These are phyloP conservation scores for Meripilus lineatus DNA, from an alignment of 1,284 basidiomycete species.

Conservation along the genomic window DNA sequence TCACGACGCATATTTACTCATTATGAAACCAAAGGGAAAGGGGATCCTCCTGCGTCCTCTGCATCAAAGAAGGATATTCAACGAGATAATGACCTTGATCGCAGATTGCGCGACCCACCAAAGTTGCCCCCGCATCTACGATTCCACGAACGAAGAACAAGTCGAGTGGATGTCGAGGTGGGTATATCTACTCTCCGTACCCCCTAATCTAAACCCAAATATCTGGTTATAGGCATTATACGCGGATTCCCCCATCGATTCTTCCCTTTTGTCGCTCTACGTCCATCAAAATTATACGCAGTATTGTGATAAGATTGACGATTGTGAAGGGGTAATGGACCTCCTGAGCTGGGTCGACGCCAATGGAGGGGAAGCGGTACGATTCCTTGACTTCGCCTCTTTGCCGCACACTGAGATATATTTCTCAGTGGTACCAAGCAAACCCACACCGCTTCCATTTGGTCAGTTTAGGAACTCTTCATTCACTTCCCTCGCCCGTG, in stretches of 20 bases:
- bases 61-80: slow-evolving; percentile 51
- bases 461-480: slow-evolving; percentile 71
- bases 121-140: slow-evolving; percentile 52
- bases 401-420: not conserved
- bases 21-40: slow-evolving; percentile 50
- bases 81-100: slow-evolving; percentile 53
- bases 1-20: not conserved
- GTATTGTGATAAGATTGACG: slow-evolving; percentile 77
- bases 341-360: slow-evolving; percentile 80
- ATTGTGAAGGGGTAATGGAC: slow-evolving; percentile 71
- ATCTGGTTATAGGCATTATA: slow-evolving; percentile 54
- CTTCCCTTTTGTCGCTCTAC: slow-evolving; percentile 84
- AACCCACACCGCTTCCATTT: slow-evolving; percentile 86
- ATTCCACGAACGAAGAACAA: slow-evolving; percentile 62
- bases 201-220: not conserved
- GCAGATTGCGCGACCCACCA: slow-evolving; percentile 42
- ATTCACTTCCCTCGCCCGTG: slow-evolving; percentile 85
- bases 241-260: slow-evolving; percentile 86
- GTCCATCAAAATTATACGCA: slow-evolving; percentile 90
- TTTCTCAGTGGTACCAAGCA: slow-evolving; percentile 62
- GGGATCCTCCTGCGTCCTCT: slow-evolving; percentile 52
- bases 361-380: slow-evolving; percentile 63
- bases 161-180: slow-evolving; percentile 81
- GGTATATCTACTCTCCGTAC: slow-evolving; percentile 22
- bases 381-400: slow-evolving; percentile 6